Evolutionary conservation across 2,329 filamentous ascomycete genomes (phyloP).

Genomic region (Claviceps africana): DNA sequence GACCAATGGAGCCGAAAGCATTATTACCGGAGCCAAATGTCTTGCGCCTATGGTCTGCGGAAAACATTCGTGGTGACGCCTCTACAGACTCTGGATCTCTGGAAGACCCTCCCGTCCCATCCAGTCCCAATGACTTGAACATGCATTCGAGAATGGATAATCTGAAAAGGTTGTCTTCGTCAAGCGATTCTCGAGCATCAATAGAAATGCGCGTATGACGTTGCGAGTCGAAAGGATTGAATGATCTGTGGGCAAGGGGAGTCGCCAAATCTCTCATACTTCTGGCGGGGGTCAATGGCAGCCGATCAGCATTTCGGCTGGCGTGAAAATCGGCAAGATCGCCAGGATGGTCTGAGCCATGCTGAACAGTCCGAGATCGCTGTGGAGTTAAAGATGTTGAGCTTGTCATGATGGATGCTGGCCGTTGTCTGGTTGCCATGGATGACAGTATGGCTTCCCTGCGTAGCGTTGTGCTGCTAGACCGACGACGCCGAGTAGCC

Average conservation of each 20-base stretch:
- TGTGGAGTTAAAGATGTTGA: conserved; percentile 21
- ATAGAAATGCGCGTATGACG: conserved; percentile 34
- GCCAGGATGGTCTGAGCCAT: conserved; percentile 48
- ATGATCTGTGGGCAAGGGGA: conserved; percentile 35
- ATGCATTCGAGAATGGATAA: conserved; percentile 89
- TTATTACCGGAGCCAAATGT: conserved; percentile 58
- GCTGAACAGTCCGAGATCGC: conserved; percentile 27
- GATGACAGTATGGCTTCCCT: conserved; percentile 69
- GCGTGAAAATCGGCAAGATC: conserved; percentile 70
- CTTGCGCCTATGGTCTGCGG: conserved; percentile 61
- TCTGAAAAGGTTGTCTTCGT: conserved; percentile 80
- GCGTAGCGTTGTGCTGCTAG: conserved; percentile 58
- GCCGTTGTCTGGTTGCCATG: conserved; percentile 31
- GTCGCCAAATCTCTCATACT: conserved; percentile 22
- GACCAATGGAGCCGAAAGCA: conserved; percentile 82
- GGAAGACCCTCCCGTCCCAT: conserved; percentile 49
- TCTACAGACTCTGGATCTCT: conserved; percentile 64
- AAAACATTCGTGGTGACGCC: conserved; percentile 70
- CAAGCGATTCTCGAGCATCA: conserved; percentile 65
- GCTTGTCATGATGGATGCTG: conserved; percentile 28
- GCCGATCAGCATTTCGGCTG: conserved; percentile 44
- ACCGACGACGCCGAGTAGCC: conserved; percentile 51
- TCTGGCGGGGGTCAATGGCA: conserved; percentile 9
- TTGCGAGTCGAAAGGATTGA: conserved; percentile 43
- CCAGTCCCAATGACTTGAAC: conserved; percentile 82